A percentile compares a stretch with the other conserved stretches of the same genome.
Evolutionary conservation across 2,329 filamentous ascomycete genomes (phyloP).

Genomic region (Sporothrix dimorphospora): DNA sequence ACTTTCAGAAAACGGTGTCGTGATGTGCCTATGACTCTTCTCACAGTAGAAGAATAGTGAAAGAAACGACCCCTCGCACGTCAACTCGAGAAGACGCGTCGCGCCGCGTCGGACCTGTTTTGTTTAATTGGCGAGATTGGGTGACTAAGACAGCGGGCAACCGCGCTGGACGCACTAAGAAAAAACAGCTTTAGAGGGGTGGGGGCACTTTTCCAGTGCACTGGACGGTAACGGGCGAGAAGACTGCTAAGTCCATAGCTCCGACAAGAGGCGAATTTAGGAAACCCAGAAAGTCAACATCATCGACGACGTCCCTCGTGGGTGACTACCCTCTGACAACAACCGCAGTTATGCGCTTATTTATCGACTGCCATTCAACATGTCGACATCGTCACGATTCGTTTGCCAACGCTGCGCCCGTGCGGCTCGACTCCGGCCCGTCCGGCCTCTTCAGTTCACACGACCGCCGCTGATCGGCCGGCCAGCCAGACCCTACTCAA

Average conservation of each 20-base stretch:
- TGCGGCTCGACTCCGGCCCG: neutral
- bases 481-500: neutral
- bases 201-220: neutral
- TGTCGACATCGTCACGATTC: slow-evolving; percentile 16
- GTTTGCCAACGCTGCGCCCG: slow-evolving; percentile 26
- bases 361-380: neutral
- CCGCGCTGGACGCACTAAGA: neutral
- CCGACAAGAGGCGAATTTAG: slow-evolving; percentile 5
- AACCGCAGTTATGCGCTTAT: neutral
- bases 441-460: neutral
- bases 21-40: neutral
- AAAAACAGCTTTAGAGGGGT: neutral
- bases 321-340: neutral
- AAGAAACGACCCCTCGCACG: slow-evolving; percentile 16
- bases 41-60: neutral
- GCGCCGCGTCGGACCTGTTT: slow-evolving; percentile 14
- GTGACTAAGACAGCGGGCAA: slow-evolving; percentile 5
- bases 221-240: neutral
- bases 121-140: slow-evolving; percentile 22
- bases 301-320: neutral
- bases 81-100: slow-evolving; percentile 23
- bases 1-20: neutral
- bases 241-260: slow-evolving; percentile 1
- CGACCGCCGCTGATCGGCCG: neutral
- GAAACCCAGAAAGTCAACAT: neutral